A percentile compares a stretch with the other conserved stretches of the same genome.
phyloP scores from a whole-genome alignment of 768 basidiomycete genomes.

The Russula foetens region DNA sequence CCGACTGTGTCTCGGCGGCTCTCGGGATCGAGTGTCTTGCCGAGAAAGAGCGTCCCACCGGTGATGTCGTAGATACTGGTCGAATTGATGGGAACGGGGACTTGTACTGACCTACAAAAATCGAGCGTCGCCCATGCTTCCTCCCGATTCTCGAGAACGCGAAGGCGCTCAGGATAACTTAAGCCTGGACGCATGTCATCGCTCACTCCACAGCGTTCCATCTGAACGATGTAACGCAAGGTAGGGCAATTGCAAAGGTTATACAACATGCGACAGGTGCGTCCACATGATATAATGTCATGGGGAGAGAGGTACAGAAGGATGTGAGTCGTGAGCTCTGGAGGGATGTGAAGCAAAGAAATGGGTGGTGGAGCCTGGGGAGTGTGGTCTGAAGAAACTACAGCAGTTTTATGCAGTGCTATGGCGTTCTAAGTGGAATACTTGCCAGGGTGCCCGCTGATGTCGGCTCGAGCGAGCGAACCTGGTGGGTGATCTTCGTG shows the following conservation, averaged over 20 bases:
- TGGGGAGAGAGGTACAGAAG: background rate
- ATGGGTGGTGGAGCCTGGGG: no score
- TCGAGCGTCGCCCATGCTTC: conserved; percentile 11
- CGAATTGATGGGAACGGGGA: conserved; percentile 11
- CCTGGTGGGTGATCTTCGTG: no score
- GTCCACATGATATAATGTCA: conserved; percentile 8
- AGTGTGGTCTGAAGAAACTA: no score
- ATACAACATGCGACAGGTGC: conserved; percentile 6
- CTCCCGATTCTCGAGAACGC: conserved; percentile 11
- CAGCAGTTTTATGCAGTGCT: no score
- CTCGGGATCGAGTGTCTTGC: background rate
- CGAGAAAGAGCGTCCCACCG: conserved; percentile 17
- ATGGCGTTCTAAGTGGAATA: no score
- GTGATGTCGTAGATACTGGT: conserved; percentile 21
- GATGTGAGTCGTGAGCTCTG: conserved; percentile 9
- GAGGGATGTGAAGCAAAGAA: conserved; percentile 6
- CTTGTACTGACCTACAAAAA: background rate
- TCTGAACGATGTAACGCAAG: conserved; percentile 15
- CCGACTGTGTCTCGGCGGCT: conserved; percentile 4
- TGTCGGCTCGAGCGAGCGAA: no score
- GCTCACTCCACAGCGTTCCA: conserved; percentile 10
- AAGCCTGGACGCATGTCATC: conserved; percentile 3
- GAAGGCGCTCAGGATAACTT: conserved; percentile 9
- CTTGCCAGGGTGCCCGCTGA: no score
- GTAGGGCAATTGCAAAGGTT: background rate